Conservation (phyloP, 1,284 basidiomycete species). For the Tremellales sp. region DNA sequence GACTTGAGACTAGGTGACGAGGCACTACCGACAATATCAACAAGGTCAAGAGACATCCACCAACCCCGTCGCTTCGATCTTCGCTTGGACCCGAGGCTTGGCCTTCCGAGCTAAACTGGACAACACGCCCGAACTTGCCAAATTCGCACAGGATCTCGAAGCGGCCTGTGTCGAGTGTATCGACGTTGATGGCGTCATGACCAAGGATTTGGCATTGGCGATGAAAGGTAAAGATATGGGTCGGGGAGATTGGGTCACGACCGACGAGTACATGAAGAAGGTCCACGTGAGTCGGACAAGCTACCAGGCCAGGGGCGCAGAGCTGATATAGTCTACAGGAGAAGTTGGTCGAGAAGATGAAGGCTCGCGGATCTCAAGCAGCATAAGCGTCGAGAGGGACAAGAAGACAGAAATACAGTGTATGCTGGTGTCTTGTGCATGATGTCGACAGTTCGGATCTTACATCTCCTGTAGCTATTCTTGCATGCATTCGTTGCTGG, state of each 20-base stretch:
- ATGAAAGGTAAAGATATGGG: constrained; percentile 91
- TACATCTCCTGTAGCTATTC: too few species aligned
- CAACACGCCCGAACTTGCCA: constrained; percentile 66
- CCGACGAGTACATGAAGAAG: constrained; percentile 83
- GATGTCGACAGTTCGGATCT: too few species aligned
- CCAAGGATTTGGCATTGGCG: constrained; percentile 91
- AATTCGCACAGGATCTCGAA: constrained; percentile 81
- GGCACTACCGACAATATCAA: constrained; percentile 96
- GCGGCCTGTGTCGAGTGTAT: constrained; percentile 86
- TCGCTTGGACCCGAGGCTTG: constrained; percentile 95
- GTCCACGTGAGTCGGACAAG: constrained; percentile 51
- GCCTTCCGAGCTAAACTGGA: constrained; percentile 92
- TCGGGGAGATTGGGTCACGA: constrained; percentile 89
- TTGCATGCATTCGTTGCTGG: too few species aligned
- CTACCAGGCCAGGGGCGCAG: neutral
- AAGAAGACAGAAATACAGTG: too few species aligned
- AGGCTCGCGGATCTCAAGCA: too few species aligned
- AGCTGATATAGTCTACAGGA: too few species aligned
- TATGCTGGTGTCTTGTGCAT: too few species aligned
- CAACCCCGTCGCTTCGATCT: constrained; percentile 97
- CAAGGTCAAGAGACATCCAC: constrained; percentile 94
- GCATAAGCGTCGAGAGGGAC: too few species aligned
- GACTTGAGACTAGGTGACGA: constrained; percentile 63
- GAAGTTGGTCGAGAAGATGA: too few species aligned
- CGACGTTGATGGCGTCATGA: constrained; percentile 86